A percentile compares a stretch with the other conserved stretches of the same genome.
These are phyloP conservation scores for Haematococcus sp. DNA, from an alignment of 139 green algal genomes.

Conservation along the genomic window DNA sequence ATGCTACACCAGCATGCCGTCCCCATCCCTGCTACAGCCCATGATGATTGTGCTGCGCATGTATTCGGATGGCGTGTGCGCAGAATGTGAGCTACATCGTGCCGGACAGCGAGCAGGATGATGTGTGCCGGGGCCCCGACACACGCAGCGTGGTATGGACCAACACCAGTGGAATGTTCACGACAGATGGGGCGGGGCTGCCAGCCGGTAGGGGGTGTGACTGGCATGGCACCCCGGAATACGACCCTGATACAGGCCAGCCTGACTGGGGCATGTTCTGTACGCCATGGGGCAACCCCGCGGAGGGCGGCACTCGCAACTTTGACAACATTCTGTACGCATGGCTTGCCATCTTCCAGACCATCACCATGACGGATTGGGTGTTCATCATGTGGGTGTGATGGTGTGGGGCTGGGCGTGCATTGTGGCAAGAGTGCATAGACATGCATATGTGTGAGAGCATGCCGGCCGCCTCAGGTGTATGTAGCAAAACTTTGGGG, in stretches of 20 bases:
- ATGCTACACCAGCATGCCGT: too few species aligned
- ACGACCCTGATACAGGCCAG: neutral
- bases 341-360: conserved; percentile 77
- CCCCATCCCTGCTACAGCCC: too few species aligned
- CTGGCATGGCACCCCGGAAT: too few species aligned
- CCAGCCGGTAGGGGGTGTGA: neutral
- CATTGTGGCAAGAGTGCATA: too few species aligned
- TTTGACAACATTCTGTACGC: conserved; percentile 78
- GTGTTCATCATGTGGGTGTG: conserved; percentile 25
- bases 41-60: too few species aligned
- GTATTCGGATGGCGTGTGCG: too few species aligned
- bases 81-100: conserved; percentile 32
- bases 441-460: too few species aligned
- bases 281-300: conserved; percentile 46
- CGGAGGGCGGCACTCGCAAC: conserved; percentile 48
- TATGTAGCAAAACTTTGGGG: too few species aligned
- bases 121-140: conserved; percentile 36
- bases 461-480: too few species aligned
- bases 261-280: conserved; percentile 30
- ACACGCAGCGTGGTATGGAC: conserved; percentile 20
- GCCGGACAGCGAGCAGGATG: neutral
- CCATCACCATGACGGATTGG: conserved; percentile 51
- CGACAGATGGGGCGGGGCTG: neutral
- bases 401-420: neutral
- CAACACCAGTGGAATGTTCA: neutral